A percentile compares a stretch with the other conserved stretches of the same genome.
phyloP scores from a whole-genome alignment of 2,329 filamentous ascomycete genomes.

The Colletotrichum lini region DNA sequence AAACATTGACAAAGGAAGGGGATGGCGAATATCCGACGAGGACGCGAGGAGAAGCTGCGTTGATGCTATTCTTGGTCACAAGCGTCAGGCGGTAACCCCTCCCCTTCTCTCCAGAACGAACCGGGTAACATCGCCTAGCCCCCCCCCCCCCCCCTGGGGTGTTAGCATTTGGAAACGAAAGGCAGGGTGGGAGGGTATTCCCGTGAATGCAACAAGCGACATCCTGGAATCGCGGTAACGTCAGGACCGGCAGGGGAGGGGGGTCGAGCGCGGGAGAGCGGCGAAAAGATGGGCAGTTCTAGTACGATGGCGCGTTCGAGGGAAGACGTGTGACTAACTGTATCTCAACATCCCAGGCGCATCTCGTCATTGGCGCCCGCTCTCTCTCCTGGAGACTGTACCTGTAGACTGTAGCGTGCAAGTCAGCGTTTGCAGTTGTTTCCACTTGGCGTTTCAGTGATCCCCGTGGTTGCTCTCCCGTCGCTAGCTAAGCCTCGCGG shows the following conservation, averaged over 20 bases:
- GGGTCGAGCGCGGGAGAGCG: conserved; percentile 34
- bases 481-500: conserved; percentile 28
- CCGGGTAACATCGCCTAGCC: neutral
- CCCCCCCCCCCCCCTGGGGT: neutral
- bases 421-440: conserved; percentile 25
- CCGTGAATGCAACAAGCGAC: conserved; percentile 1
- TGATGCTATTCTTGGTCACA: conserved; percentile 34
- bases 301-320: neutral
- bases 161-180: conserved; percentile 24
- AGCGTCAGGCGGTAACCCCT: conserved; percentile 16
- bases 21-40: conserved; percentile 35
- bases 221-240: neutral
- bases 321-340: neutral
- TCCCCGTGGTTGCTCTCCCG: conserved; percentile 30
- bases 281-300: conserved; percentile 10
- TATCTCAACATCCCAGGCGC: neutral
- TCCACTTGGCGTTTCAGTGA: conserved; percentile 42
- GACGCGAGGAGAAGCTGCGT: neutral
- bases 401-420: too few relatives aligned
- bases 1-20: conserved; percentile 28
- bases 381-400: neutral
- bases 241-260: conserved; percentile 6
- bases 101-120: conserved; percentile 1
- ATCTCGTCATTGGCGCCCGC: conserved; percentile 13
- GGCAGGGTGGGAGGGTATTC: conserved; percentile 2